Conservation (phyloP, 1,284 basidiomycete genomes). For the Vanrija sp. region DNA sequence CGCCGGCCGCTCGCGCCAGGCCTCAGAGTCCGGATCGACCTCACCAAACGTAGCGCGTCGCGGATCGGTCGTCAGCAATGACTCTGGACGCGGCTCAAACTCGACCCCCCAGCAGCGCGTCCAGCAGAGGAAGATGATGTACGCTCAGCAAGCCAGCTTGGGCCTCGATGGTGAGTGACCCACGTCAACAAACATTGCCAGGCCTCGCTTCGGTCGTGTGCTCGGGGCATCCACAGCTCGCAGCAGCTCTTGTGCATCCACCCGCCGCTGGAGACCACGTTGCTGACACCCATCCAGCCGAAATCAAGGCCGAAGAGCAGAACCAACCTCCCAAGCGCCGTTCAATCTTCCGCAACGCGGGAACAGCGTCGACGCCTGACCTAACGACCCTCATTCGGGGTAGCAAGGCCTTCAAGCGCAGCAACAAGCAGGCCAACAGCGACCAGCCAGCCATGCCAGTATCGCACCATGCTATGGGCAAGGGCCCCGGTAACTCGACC, state of each 20-base stretch:
- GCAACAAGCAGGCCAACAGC: slow-evolving; percentile 43
- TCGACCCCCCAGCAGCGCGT: not conserved
- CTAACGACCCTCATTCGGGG: slow-evolving; percentile 68
- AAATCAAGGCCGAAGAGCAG: slow-evolving; percentile 24
- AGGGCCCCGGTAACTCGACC: not conserved
- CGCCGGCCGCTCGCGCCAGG: not conserved
- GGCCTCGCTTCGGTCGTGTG: not conserved
- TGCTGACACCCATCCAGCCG: slow-evolving; percentile 16
- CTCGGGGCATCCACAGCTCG: not conserved
- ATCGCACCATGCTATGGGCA: slow-evolving; percentile 3
- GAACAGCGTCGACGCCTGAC: slow-evolving; percentile 82
- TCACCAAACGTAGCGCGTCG: not conserved
- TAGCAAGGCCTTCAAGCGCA: slow-evolving; percentile 5
- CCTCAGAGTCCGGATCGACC: not conserved
- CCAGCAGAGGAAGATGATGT: slow-evolving; percentile 15
- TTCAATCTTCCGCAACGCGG: slow-evolving; percentile 78
- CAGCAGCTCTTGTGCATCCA: not conserved
- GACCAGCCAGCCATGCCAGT: slow-evolving; percentile 30
- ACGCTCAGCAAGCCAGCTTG: slow-evolving; percentile 21
- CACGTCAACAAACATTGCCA: not conserved
- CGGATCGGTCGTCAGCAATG: not conserved
- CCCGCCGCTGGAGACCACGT: too few relatives aligned
- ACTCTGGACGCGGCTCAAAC: not conserved
- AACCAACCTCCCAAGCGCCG: slow-evolving; percentile 56
- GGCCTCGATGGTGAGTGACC: slow-evolving; percentile 39